Evolutionary conservation across 2,329 filamentous ascomycete genomes (phyloP).

Genomic region (Aureobasidium sp.): DNA sequence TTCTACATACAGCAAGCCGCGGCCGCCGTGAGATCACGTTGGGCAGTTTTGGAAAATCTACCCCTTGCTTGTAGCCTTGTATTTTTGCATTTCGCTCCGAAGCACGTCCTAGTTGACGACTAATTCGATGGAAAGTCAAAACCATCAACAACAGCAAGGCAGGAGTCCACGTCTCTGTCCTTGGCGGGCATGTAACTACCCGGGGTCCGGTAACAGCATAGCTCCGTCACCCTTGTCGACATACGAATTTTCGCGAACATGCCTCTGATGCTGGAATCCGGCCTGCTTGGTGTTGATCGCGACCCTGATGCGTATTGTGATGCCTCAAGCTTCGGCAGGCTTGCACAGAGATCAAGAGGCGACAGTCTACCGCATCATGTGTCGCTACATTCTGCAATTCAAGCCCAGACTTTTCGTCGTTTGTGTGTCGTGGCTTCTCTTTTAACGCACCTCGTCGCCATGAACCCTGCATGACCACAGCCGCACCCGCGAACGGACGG

Average conservation of each 20-base stretch:
- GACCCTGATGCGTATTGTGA: neutral
- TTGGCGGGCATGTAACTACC: neutral
- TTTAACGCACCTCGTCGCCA: neutral
- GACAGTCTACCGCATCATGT: neutral
- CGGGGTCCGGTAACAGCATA: neutral
- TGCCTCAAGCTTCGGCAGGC: neutral
- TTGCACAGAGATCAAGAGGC: neutral
- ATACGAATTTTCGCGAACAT: neutral
- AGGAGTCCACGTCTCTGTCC: neutral
- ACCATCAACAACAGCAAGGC: neutral
- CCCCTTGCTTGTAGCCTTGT: slow-evolving; percentile 1
- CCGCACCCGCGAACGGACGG: neutral
- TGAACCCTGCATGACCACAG: slow-evolving; percentile 6
- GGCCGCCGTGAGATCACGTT: neutral
- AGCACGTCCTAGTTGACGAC: neutral
- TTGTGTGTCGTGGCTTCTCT: neutral
- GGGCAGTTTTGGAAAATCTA: neutral
- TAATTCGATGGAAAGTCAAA: neutral
- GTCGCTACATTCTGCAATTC: neutral
- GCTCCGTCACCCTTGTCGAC: slow-evolving; percentile 1
- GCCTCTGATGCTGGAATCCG: neutral
- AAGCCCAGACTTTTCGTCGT: neutral
- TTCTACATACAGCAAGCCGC: neutral
- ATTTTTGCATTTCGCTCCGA: neutral
- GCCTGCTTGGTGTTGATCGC: neutral